Evolutionary conservation across 495 filamentous ascomycete species (phyloP).

Genomic region (Lasiosphaeris hirsuta): DNA sequence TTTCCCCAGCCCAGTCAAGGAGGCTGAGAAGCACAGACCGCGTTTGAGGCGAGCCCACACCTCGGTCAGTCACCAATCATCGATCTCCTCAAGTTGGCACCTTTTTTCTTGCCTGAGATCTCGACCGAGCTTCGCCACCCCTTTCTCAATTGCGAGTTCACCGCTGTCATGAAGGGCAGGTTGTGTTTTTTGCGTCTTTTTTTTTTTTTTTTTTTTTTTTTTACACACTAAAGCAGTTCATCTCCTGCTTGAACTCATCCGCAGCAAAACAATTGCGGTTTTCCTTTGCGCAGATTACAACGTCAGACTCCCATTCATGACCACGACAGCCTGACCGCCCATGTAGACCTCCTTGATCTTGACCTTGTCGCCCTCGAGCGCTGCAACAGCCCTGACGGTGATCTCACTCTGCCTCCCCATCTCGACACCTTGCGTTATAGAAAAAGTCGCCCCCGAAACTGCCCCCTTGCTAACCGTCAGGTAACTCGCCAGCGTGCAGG

Average conservation of each 20-base stretch:
- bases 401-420: constrained; percentile 68
- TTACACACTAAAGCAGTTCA: too few relatives aligned
- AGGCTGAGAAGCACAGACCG: neutral
- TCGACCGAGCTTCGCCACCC: too few relatives aligned
- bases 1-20: constrained; percentile 12
- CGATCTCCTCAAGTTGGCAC: too few relatives aligned
- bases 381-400: constrained; percentile 33
- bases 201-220: too few relatives aligned
- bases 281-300: constrained; percentile 6
- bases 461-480: constrained; percentile 47
- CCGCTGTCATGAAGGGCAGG: too few relatives aligned
- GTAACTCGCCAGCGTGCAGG: constrained; percentile 54
- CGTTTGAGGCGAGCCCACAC: neutral
- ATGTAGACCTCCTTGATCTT: constrained; percentile 50
- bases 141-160: too few relatives aligned
- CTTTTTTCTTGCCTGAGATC: too few relatives aligned
- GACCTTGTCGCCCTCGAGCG: constrained; percentile 40
- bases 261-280: too few relatives aligned
- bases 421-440: constrained; percentile 71
- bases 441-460: constrained; percentile 39
- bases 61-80: neutral
- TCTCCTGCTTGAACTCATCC: too few relatives aligned
- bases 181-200: too few relatives aligned
- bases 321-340: constrained; percentile 55
- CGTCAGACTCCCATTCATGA: constrained; percentile 49